phyloP scores from a whole-genome alignment of 1,284 basidiomycete species.

The Cystobasidium sp. region DNA sequence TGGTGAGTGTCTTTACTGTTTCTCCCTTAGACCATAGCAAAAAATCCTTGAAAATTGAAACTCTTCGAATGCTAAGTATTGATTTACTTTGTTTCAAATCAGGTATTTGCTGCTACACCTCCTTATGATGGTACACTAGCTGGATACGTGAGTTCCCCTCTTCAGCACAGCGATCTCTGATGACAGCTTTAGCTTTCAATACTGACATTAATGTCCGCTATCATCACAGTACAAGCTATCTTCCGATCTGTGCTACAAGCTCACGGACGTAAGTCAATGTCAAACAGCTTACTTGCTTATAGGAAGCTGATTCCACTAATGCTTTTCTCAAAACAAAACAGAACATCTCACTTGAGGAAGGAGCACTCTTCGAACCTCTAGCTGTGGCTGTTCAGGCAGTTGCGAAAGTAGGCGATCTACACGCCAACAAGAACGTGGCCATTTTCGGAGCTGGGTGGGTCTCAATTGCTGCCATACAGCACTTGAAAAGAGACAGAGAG shows the following conservation, averaged over 20 bases:
- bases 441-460: slow-evolving; percentile 76
- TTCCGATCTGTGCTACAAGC: slow-evolving; percentile 69
- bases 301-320: slow-evolving; percentile 65
- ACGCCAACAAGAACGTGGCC: slow-evolving; percentile 71
- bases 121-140: slow-evolving; percentile 85
- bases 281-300: slow-evolving; percentile 63
- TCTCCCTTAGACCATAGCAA: neutral
- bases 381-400: slow-evolving; percentile 92
- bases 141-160: slow-evolving; percentile 60
- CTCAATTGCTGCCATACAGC: neutral
- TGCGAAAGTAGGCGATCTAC: slow-evolving; percentile 69
- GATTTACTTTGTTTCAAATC: neutral
- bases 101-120: slow-evolving; percentile 72
- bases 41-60: too few relatives aligned
- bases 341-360: slow-evolving; percentile 58
- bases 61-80: neutral
- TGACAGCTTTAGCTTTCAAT: neutral
- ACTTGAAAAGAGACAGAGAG: too few relatives aligned
- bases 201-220: neutral
- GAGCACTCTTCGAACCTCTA: slow-evolving; percentile 82
- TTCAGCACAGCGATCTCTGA: neutral
- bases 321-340: too few relatives aligned
- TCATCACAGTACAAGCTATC: slow-evolving; percentile 67
- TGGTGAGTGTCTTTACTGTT: neutral
- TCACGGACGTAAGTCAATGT: slow-evolving; percentile 62